Base-by-base conservation (phyloP, 176 grass and related monocot genomes). In the Cenchrus purpureus region DNA sequence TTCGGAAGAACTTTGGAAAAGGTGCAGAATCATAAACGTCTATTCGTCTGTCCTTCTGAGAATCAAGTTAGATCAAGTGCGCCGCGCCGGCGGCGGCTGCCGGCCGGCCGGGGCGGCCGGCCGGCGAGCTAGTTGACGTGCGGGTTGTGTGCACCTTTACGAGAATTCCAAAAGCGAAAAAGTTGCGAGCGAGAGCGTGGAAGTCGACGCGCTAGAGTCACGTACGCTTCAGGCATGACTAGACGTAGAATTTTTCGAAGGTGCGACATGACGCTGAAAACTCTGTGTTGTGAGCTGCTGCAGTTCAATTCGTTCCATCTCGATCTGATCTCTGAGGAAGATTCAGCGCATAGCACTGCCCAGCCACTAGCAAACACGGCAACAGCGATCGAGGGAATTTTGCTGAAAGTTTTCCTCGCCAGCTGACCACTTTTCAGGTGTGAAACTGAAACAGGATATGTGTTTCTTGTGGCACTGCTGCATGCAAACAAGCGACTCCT, bases 161-260 rank as follows among this genome's bases (percentile, higher is more conserved):
- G 37, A 40, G 37, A 40, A 40, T 68, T 32, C 10, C 25, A 68
- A 80, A 80, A 80, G 63, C 17, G 31, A 9, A 80, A 80, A 68
- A 65, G 63, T 40, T 68, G 48, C 78, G 37, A 40, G 37, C 37
- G 37, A 40, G 37, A 40, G 37, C 37, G 37, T 40, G 37, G 37
- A 40, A 40, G 37, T 40, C 37, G 37, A 40, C 37, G 37, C 37
- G 37, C 37, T 40, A 40, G 37, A 40, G 37, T 40, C 37, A 40
- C 37, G 37, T 40, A 40, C 37, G 37, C 62, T 48, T 79, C 28
- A 34, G 71, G 62, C 62, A 32, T 65, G 65, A 68, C 65, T 43
- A 37, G 15, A 68, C 32, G 65, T 68, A 17, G 65, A 68, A 68
- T 8, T 4, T 42, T 42, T 10, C 15, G 0, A 3, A 19, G 65